Evolutionary conservation across 768 basidiomycete genomes (phyloP), one percentile per base, ranked within the genome.

Genomic region (Termitomyces sp.): DNA sequence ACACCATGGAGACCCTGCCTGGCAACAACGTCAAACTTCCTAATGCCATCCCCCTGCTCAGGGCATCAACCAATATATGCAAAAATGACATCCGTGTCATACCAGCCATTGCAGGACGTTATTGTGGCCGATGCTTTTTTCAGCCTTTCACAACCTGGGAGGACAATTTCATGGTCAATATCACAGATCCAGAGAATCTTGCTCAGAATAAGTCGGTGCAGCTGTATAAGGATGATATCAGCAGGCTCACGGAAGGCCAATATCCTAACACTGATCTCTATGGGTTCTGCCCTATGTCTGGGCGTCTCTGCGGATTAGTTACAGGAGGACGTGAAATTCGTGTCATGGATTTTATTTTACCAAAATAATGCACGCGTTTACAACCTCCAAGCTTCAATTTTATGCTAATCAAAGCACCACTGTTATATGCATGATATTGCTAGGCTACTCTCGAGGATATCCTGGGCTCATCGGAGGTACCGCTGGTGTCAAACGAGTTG

Each of bases 11-110:
- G 11, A 34, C 49, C n/a, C 40, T 59, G 9, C 31, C 32, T 4
- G 32, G 58, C 32, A 53, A 36, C 50, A 59, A 46, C 31, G 50
- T 42, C 36, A 32, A 42, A 17, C 58, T 59, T 1, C 58, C 58
- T 1, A 59, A 37, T 7, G 58, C 58, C 29, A 32, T 59, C 17
- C 58, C 58, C 11, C n/a, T 59, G 12, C 58, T 59, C 0, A 32
- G 40, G 53, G 42, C 58, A 11, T 59, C 58, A 20, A 46, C 49
- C 14, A 49, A 38, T 20, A 51, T 59, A 15, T 59, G 50, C 32
- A 59, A 53, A 45, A 59, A 59, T n/a, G 58, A 59, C 15, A 59
- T 59, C 15, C 58, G 58, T 17, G 58, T 59, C 5, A 59, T 59
- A 17, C 58, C 58, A 2, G 58, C 58, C 3, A 51, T 59, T 17